Evolutionary conservation across 2,329 filamentous ascomycete genomes (phyloP), one percentile per base, ranked within the genome.

Genomic region (Beauveria varroae): DNA sequence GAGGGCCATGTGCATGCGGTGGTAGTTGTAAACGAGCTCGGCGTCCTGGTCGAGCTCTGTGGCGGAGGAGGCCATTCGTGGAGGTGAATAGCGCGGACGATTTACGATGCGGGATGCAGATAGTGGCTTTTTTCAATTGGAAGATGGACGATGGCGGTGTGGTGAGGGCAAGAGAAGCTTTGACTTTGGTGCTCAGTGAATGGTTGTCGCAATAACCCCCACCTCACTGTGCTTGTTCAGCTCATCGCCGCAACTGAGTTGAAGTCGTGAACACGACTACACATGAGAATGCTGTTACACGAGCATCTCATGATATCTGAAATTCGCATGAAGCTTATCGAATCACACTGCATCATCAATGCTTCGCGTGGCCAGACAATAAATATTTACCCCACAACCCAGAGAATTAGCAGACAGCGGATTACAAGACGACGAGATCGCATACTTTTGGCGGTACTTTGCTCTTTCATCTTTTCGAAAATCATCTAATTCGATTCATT

Each of bases 21-120:
- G 77, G 67, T 79, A 80, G 61, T 76, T 70, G 67, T 78, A 80
- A 34, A 80, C 65, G 24, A 70, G 65, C 52, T 69, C 67, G 12
- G 76, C 75, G 58, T 79, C 76, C 3, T 52, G 60, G 26, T 66
- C 58, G 20, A 63, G 22, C n/a, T 53, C 24, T 7, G 44, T n/a
- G 24, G 46, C n/a, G 43, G 44, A 34, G n/a, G 37, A 6, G 3
- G 16, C 20, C 41, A 54, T 54, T 8, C n/a, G 18, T 12, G 18
- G 3, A 2, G 18, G 47, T 30, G 34, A 2, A 16, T 5, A 5
- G 34, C 34, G 14, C 12, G 34, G n/a, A 22, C n/a, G 44, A 5
- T 9, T 6, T 22, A 12, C 12, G 12, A 46, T 34, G 49, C 18
- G 49, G 5, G 18, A 26, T 10, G 22, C 44, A 18, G 24, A 22